Percentiles rank a stretch among this genome's conserved stretches.
Evolutionary conservation across 371 early-diverging fungal genomes (phyloP).

Genomic region (Mortierella sp.): DNA sequence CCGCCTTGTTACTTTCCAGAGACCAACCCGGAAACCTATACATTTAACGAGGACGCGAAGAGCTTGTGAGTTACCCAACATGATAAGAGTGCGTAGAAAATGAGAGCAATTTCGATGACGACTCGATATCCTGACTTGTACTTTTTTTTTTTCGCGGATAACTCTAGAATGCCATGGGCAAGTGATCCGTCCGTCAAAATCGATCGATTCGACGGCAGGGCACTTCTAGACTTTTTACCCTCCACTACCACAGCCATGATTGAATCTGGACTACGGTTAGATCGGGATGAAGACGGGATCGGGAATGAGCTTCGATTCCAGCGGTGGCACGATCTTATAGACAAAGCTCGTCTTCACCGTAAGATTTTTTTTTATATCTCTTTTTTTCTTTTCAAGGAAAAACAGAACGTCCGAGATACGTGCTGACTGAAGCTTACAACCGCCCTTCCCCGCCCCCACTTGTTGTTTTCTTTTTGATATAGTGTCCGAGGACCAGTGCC

Average conservation of each 20-base stretch:
- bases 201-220: constrained; percentile 67
- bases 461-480: background rate
- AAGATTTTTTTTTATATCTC: constrained; percentile 3
- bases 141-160: background rate
- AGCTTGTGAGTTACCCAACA: constrained; percentile 19
- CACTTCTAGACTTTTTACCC: constrained; percentile 64
- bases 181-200: constrained; percentile 32
- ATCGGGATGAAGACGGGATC: constrained; percentile 58
- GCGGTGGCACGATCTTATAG: constrained; percentile 67
- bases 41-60: constrained; percentile 32
- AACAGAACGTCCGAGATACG: too few species aligned
- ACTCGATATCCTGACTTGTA: background rate
- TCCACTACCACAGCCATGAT: constrained; percentile 26
- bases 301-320: constrained; percentile 63
- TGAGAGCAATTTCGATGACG: too few species aligned
- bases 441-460: too few species aligned
- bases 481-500: constrained; percentile 50
- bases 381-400: too few species aligned
- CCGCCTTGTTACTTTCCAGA: constrained; percentile 9
- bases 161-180: constrained; percentile 45
- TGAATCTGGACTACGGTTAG: constrained; percentile 36
- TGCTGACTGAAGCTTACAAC: too few species aligned
- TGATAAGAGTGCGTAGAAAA: too few species aligned
- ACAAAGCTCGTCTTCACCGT: constrained; percentile 64
- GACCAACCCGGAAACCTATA: constrained; percentile 32